Conservation (phyloP, 2,329 filamentous ascomycete genomes). For the Thermoascus crustaceus region DNA sequence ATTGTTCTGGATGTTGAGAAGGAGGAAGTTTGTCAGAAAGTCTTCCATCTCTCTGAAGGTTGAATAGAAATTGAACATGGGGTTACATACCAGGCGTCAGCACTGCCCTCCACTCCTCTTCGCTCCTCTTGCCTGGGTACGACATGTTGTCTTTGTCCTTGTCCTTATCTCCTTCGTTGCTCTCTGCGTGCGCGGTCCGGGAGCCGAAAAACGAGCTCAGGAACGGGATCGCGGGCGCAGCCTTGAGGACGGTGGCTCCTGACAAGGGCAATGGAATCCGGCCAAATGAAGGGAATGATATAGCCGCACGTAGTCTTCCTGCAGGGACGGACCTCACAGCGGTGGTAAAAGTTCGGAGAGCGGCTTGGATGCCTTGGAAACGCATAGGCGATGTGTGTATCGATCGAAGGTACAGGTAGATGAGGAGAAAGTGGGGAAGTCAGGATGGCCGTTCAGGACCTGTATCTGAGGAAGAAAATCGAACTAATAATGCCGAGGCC, state of each 20-base stretch:
- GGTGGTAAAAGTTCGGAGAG: constrained; percentile 14
- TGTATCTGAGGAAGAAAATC: constrained; percentile 1
- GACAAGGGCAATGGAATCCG: constrained; percentile 18
- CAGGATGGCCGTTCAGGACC: not conserved
- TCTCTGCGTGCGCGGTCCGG: constrained; percentile 43
- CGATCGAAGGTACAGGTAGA: constrained; percentile 1
- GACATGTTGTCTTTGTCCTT: constrained; percentile 37
- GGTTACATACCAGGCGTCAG: constrained; percentile 56
- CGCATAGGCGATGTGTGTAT: constrained; percentile 17
- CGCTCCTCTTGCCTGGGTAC: constrained; percentile 70
- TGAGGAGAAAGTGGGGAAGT: constrained; percentile 1
- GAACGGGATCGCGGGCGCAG: constrained; percentile 74
- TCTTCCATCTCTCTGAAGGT: constrained; percentile 1
- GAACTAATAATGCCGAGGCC: not conserved
- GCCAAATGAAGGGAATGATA: constrained; percentile 8
- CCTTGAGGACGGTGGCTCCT: constrained; percentile 39
- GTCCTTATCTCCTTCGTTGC: constrained; percentile 11
- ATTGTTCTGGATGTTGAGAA: constrained; percentile 79
- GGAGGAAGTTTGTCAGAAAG: constrained; percentile 1
- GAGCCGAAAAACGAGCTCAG: constrained; percentile 66
- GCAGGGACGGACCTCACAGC: constrained; percentile 3
- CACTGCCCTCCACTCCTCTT: constrained; percentile 84
- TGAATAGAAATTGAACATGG: not conserved
- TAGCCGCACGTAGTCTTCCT: not conserved
- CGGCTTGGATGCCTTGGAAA: constrained; percentile 11